Evolutionary conservation across 129 eudicot genomes (phyloP).

Genomic region (Sambucus nigra): DNA sequence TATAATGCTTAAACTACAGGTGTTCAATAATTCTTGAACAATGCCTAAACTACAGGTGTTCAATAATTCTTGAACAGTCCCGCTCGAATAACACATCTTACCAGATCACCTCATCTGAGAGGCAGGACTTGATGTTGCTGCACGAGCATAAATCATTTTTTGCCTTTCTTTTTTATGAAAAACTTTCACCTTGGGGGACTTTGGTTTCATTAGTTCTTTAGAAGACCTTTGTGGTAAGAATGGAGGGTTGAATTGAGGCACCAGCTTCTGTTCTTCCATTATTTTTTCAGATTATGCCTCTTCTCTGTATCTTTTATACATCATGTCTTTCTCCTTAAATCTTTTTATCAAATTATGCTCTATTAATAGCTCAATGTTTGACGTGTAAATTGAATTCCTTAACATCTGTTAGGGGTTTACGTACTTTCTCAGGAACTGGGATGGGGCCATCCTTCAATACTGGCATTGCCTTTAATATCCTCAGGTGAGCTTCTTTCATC

Average conservation of each 20-base stretch:
- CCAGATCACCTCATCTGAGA: conserved; percentile 67
- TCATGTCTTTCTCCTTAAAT: conserved; percentile 80
- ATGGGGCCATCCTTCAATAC: conserved; percentile 81
- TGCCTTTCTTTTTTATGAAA: conserved; percentile 42
- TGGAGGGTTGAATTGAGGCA: conserved; percentile 66
- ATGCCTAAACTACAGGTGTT: conserved; percentile 4
- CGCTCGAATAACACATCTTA: background rate
- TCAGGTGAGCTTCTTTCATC: conserved; percentile 70
- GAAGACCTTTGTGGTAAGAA: conserved; percentile 77
- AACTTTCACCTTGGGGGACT: conserved; percentile 69
- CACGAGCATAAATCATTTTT: conserved; percentile 24
- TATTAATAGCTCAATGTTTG: conserved; percentile 67
- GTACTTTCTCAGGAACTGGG: conserved; percentile 79
- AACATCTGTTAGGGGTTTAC: conserved; percentile 78
- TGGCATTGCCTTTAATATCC: conserved; percentile 76
- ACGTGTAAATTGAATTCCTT: conserved; percentile 73
- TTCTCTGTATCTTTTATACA: conserved; percentile 85
- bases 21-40: too few relatives aligned
- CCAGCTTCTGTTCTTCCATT: conserved; percentile 98
- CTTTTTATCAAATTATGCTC: conserved; percentile 87
- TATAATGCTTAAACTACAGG: too few relatives aligned
- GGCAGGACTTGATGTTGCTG: conserved; percentile 53
- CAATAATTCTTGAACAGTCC: conserved; percentile 34
- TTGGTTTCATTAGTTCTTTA: conserved; percentile 62
- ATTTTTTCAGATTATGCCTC: conserved; percentile 76